Conservation (phyloP, 2,329 filamentous ascomycete species). For the Chaetomiaceae sp. region DNA sequence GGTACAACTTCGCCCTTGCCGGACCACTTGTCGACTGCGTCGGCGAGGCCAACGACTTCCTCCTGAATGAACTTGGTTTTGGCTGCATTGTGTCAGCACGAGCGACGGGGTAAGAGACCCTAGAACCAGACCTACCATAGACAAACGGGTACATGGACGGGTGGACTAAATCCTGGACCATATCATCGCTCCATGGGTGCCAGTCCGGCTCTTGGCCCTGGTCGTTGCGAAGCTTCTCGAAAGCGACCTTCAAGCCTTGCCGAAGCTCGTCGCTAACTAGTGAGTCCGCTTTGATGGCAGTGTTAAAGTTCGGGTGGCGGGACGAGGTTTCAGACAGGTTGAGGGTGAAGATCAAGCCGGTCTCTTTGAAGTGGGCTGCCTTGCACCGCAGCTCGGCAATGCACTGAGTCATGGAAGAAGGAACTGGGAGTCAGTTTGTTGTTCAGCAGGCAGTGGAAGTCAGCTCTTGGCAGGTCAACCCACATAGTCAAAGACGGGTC, state of each 20-base stretch:
- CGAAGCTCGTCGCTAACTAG: slow-evolving; percentile 34
- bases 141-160: slow-evolving; percentile 56
- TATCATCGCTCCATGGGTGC: slow-evolving; percentile 50
- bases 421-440: no score
- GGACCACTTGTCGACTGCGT: slow-evolving; percentile 27
- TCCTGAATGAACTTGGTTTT: slow-evolving; percentile 32
- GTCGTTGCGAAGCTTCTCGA: slow-evolving; percentile 41
- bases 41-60: slow-evolving; percentile 29
- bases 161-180: slow-evolving; percentile 55
- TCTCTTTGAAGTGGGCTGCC: slow-evolving; percentile 40
- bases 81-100: not conserved
- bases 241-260: slow-evolving; percentile 36
- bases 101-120: no score
- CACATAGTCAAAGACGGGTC: slow-evolving; percentile 26
- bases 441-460: no score
- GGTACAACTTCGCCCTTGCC: slow-evolving; percentile 26
- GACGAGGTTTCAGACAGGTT: slow-evolving; percentile 30
- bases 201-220: slow-evolving; percentile 44
- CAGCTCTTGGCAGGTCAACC: not conserved
- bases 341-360: slow-evolving; percentile 40
- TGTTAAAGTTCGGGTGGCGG: slow-evolving; percentile 14
- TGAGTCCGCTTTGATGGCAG: slow-evolving; percentile 51
- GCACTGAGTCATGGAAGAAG: no score
- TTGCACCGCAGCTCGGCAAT: slow-evolving; percentile 49
- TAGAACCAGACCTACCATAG: slow-evolving; percentile 30